Base-by-base conservation (phyloP, 345 rosid species). In the Aquilaria malaccensis region DNA sequence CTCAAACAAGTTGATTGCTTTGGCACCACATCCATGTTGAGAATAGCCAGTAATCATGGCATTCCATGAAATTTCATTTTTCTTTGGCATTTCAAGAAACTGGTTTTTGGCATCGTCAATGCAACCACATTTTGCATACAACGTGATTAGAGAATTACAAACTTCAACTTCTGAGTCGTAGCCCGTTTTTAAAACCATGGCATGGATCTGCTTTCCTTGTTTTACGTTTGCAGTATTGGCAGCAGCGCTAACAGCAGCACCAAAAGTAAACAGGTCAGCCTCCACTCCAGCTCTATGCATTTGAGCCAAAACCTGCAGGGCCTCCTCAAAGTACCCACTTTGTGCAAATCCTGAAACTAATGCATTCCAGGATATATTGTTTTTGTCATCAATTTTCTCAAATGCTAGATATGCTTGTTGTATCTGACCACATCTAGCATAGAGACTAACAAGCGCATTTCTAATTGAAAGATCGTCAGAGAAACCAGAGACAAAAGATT, bases 221-320 rank as follows among this genome's bases (percentile, higher is more conserved):
- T 85, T 87, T 78, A 83, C 75, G 61, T 77, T 82, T 15, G 95
- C 92, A 55, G 81, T 69, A 67, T 85, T 88, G 37, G 91, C 91
- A 67, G 91, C 93, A 75, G 96, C 98, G 74, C 90, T 86, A n/a
- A 83, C 78, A 9, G 85, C 87, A 66, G 93, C 86, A 60, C 88
- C 81, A 73, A 86, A 85, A 54, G 96, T 86, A 76, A 74, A 85
- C 43, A 76, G 63, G 73, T 80, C 87, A 62, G 80, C 67, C 54
- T 72, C 76, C 63, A 85, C 62, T 31, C 78, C 80, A 53, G 75
- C 70, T 72, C 67, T 81, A 54, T 58, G 77, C 93, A 92, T 82
- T 68, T 64, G 68, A 74, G 72, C 63, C 70, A 89, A 92, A 41
- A 89, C 80, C 63, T 73, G 75, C 70, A 92, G 77, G 3, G 96